Percentiles rank a stretch among this genome's conserved stretches.
Evolutionary conservation across 2,329 filamentous ascomycete species (phyloP).

Genomic region (Pseudogymnoascus sp.): DNA sequence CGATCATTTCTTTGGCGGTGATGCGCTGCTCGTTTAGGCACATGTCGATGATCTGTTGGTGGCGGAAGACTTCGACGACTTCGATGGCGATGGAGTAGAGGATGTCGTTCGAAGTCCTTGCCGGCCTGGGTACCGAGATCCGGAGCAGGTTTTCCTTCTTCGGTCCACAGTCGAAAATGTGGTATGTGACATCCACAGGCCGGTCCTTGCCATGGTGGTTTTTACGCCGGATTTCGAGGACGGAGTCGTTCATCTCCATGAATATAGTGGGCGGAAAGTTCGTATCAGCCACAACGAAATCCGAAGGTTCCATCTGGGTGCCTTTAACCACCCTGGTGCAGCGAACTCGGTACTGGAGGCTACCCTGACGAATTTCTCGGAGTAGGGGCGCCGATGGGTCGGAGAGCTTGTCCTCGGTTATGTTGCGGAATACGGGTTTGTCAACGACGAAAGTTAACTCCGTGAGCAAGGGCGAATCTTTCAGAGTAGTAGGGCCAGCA

Average conservation of each 20-base stretch:
- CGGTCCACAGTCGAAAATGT: conserved; percentile 26
- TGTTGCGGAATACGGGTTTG: conserved; percentile 13
- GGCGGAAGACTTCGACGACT: conserved; percentile 48
- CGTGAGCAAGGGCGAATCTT: conserved; percentile 23
- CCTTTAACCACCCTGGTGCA: conserved; percentile 40
- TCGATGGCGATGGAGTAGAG: conserved; percentile 65
- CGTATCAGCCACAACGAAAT: conserved; percentile 58
- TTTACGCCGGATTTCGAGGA: conserved; percentile 55
- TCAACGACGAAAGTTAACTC: conserved; percentile 30
- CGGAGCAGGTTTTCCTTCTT: conserved; percentile 46
- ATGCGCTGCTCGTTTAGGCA: conserved; percentile 33
- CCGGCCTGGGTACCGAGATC: conserved; percentile 35
- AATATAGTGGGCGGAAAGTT: conserved; percentile 66
- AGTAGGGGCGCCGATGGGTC: conserved; percentile 19
- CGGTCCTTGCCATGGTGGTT: conserved; percentile 67
- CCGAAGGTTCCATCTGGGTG: conserved; percentile 25
- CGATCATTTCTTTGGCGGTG: conserved; percentile 41
- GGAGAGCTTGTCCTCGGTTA: conserved; percentile 20
- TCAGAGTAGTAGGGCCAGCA: conserved; percentile 34
- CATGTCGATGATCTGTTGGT: conserved; percentile 36
- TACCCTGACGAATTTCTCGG: conserved; percentile 39
- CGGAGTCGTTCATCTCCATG: conserved; percentile 55
- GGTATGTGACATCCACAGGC: conserved; percentile 62
- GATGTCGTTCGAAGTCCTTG: conserved; percentile 27
- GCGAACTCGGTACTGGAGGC: conserved; percentile 59